Base-by-base conservation (phyloP, 2,329 filamentous ascomycete genomes). In the Stemphylium vesicarium region DNA sequence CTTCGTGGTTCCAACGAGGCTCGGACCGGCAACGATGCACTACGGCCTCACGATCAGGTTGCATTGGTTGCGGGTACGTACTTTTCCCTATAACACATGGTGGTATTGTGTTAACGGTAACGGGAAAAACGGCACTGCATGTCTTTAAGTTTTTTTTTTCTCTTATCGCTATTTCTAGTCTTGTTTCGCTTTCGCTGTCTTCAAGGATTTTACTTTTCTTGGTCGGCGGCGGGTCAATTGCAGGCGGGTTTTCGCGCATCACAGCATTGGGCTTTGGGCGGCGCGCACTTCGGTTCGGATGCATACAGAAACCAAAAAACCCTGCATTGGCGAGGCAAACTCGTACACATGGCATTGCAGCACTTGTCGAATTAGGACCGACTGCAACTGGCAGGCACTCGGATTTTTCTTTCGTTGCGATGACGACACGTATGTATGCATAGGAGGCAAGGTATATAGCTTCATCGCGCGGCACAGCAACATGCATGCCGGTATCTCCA, bases 381-480 rank as follows among this genome's bases (percentile, higher is more conserved):
- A 47, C 51, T 48, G 39, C 47, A 36, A 13, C 15, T 29, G 47
- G 31, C 41, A 26, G 47, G 52, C 41, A 54, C 41, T 53, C 13
- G 7, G 18, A 24, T 39, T 51, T 55, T 38, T 57, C 59, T 57
- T 62, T 59, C 44, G 49, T 60, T 61, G 32, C 54, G n/a, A 57
- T 48, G 62, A 61, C 62, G 63, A 69, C 65, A 65, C 63, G 62
- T 65, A 66, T 59, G 60, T 66, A 67, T 55, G 56, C 64, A 50
- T 43, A 50, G 47, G 26, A 50, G 38, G 45, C 29, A 33, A 50
- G 52, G 46, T 40, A 35, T 36, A 33, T 36, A 45, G 51, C 33
- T 44, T 57, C 56, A 55, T 56, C 39, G 50, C 57, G 59, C 61
- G 57, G 47, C 20, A 60, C 37, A 39, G 26, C 29, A 40, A 32